phyloP scores from a whole-genome alignment of 2,329 filamentous ascomycete species.

The Verticillium dahliae region DNA sequence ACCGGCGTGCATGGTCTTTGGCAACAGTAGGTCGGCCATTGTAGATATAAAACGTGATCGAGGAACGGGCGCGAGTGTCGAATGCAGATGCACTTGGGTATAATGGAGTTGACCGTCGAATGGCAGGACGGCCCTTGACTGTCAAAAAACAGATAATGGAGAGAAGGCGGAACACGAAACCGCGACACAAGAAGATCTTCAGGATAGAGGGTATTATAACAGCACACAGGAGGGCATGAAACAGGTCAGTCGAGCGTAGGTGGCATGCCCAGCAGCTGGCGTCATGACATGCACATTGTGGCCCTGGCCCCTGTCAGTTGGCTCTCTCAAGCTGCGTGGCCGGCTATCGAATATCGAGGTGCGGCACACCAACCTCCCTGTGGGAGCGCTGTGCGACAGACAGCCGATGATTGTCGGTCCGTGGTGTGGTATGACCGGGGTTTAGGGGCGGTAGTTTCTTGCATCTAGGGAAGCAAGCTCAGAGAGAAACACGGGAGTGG shows the following conservation, averaged over 20 bases:
- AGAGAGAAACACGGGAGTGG: not conserved
- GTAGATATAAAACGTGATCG: not conserved
- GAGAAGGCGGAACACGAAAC: not conserved
- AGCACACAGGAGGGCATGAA: not conserved
- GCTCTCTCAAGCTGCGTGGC: not conserved
- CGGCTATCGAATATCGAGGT: not conserved
- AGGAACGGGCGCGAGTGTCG: not conserved
- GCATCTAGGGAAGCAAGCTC: not conserved
- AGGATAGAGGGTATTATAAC: not conserved
- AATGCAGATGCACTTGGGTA: not conserved
- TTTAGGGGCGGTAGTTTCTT: not conserved
- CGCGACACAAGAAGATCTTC: too few species aligned
- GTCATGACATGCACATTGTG: not conserved
- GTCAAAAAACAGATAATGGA: not conserved
- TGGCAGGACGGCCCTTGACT: too few species aligned
- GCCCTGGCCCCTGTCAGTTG: not conserved
- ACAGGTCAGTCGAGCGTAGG: not conserved
- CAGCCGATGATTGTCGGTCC: not conserved
- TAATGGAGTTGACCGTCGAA: not conserved
- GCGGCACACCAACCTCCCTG: not conserved
- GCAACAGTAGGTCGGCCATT: slow-evolving; percentile 5
- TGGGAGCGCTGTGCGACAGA: not conserved
- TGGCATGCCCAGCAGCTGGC: not conserved
- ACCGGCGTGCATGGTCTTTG: not conserved
- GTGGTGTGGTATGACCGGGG: not conserved